phyloP scores from a whole-genome alignment of 805 yeast genomes.

The Pichia paraexigua region DNA sequence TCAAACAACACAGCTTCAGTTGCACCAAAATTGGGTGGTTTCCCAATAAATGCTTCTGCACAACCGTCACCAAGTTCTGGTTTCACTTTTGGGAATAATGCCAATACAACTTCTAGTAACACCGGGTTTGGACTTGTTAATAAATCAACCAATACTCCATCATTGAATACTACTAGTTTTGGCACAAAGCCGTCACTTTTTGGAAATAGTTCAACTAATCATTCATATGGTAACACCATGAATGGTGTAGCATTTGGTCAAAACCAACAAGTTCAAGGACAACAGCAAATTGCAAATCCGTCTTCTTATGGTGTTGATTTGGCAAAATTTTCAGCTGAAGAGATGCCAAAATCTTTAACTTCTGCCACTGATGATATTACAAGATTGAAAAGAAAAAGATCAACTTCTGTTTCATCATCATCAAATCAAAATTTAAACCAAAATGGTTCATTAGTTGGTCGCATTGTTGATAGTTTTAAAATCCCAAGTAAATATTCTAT shows the following conservation, averaged over 20 bases:
- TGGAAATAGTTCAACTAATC: conserved; percentile 18
- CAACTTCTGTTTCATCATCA: conserved; percentile 13
- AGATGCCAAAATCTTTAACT: conserved; percentile 27
- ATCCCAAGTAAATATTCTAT: conserved; percentile 16
- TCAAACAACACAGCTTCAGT: conserved; percentile 1
- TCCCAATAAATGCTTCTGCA: background rate
- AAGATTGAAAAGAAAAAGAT: conserved; percentile 19
- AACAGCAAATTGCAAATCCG: background rate
- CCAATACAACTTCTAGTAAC: background rate
- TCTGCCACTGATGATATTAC: conserved; percentile 7
- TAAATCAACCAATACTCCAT: background rate
- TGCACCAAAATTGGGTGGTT: background rate
- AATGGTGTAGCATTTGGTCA: conserved; percentile 12
- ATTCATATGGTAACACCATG: conserved; percentile 1
- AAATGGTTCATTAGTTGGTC: conserved; percentile 7
- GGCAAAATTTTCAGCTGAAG: conserved; percentile 10
- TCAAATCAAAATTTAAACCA: conserved; percentile 9
- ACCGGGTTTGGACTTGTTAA: background rate
- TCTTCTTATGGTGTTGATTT: conserved; percentile 23
- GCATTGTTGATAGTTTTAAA: conserved; percentile 16
- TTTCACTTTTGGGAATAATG: conserved; percentile 8
- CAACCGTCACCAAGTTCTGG: conserved; percentile 17
- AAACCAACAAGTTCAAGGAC: conserved; percentile 4
- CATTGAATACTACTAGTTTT: background rate
- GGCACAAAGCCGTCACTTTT: conserved; percentile 16